Conservation (phyloP, 2,329 filamentous ascomycete genomes). For the Aspergillus tanneri region DNA sequence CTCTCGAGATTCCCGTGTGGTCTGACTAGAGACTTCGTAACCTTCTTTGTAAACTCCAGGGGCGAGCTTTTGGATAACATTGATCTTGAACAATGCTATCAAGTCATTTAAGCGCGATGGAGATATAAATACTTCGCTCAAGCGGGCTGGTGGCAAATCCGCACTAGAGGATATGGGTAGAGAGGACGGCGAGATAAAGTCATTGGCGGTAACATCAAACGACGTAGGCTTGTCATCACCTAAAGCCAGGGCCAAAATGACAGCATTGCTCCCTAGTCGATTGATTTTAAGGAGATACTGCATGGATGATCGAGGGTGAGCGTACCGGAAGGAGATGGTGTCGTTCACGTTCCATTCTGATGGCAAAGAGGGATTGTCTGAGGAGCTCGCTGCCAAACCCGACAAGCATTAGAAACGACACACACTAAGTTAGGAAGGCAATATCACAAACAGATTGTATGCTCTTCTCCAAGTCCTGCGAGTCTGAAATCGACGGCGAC, state of each 20-base stretch:
- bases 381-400: conserved; percentile 25
- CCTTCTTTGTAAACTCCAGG: conserved; percentile 75
- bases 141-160: conserved; percentile 23
- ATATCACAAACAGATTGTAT: conserved; percentile 59
- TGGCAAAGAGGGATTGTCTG: conserved; percentile 56
- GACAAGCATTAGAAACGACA: not conserved
- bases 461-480: conserved; percentile 79
- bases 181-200: conserved; percentile 68
- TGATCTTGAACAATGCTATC: conserved; percentile 68
- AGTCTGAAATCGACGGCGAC: conserved; percentile 75
- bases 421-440: not conserved
- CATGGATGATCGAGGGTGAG: conserved; percentile 80
- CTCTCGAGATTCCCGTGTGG: conserved; percentile 42
- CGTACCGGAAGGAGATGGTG: conserved; percentile 78
- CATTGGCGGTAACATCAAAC: conserved; percentile 70
- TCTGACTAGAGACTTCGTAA: conserved; percentile 60
- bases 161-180: conserved; percentile 51
- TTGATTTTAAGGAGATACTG: conserved; percentile 79
- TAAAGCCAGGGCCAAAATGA: conserved; percentile 74
- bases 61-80: conserved; percentile 80
- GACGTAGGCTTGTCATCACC: conserved; percentile 78
- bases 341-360: conserved; percentile 76
- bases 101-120: conserved; percentile 67
- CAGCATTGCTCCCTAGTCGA: conserved; percentile 77
- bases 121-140: conserved; percentile 70